Conservation (phyloP, 2,329 filamentous ascomycete genomes). For the Ceratocystis ficicola region DNA sequence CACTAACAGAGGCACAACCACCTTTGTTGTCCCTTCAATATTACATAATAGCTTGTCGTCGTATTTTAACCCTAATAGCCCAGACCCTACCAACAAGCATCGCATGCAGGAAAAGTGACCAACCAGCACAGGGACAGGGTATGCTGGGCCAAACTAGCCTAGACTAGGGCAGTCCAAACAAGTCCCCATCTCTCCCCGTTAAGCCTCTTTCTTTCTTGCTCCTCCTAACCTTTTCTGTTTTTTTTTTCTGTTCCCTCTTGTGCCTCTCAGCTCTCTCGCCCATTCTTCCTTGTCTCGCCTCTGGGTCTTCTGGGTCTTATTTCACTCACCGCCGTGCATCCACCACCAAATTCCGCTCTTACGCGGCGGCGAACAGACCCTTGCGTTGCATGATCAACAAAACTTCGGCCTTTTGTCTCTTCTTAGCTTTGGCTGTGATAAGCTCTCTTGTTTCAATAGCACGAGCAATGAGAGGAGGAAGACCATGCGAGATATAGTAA, state of each 20-base stretch:
- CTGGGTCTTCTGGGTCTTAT: background rate
- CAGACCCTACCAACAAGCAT: too few species aligned
- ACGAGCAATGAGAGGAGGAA: background rate
- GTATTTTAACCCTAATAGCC: too few species aligned
- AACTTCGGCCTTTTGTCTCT: background rate
- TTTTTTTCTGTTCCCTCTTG: background rate
- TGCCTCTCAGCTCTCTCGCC: background rate
- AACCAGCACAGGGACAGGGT: too few species aligned
- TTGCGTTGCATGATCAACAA: conserved; percentile 11
- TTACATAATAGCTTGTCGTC: too few species aligned
- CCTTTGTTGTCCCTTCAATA: too few species aligned
- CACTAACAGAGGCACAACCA: too few species aligned
- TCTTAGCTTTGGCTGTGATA: background rate
- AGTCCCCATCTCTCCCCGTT: too few species aligned
- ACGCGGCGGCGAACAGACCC: conserved; percentile 10
- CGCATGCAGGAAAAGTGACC: too few species aligned
- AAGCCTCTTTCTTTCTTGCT: background rate
- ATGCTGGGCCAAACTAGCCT: too few species aligned
- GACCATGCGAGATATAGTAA: background rate
- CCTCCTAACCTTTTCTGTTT: background rate
- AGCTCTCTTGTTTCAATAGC: conserved; percentile 2
- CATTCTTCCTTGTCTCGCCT: background rate
- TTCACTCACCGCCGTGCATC: background rate
- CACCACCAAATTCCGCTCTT: conserved; percentile 3
- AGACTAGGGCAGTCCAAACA: too few species aligned